phyloP scores from a whole-genome alignment of 441 rosid genomes.

The Francoa sonchifolia region DNA sequence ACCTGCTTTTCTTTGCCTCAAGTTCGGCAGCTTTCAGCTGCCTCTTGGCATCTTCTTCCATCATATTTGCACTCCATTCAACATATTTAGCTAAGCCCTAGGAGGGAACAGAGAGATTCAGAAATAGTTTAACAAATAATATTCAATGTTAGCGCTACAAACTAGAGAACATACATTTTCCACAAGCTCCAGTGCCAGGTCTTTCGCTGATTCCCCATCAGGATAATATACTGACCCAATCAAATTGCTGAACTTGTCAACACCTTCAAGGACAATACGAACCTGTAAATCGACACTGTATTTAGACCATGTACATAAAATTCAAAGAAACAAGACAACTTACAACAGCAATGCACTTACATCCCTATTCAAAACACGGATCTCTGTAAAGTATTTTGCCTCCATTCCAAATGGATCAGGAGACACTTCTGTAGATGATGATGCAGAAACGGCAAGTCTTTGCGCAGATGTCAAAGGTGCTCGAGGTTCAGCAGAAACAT shows the following conservation, averaged over 20 bases:
- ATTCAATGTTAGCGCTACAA: not conserved
- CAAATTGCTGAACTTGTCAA: constrained; percentile 83
- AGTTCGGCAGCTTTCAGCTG: constrained; percentile 73
- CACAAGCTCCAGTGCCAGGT: constrained; percentile 82
- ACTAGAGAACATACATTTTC: constrained; percentile 53
- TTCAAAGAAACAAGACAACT: constrained; percentile 1
- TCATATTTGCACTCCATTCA: constrained; percentile 96
- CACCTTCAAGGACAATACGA: constrained; percentile 93
- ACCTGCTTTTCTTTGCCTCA: constrained; percentile 68
- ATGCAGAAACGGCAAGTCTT: constrained; percentile 66
- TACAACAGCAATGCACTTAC: constrained; percentile 29
- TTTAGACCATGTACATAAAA: constrained; percentile 14
- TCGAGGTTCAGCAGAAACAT: constrained; percentile 40
- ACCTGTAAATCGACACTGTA: constrained; percentile 41
- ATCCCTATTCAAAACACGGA: constrained; percentile 72
- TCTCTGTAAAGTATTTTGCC: constrained; percentile 85
- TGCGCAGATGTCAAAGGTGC: constrained; percentile 82
- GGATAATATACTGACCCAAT: constrained; percentile 88
- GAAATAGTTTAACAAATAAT: not conserved
- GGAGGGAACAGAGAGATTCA: not conserved
- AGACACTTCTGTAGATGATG: constrained; percentile 38
- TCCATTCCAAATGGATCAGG: constrained; percentile 76
- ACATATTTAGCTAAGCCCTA: constrained; percentile 94
- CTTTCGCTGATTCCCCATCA: constrained; percentile 72
- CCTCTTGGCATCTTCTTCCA: constrained; percentile 88